These are phyloP conservation scores for Yarrowia keelungensis DNA, from an alignment of 805 yeast genomes.

Conservation along the genomic window DNA sequence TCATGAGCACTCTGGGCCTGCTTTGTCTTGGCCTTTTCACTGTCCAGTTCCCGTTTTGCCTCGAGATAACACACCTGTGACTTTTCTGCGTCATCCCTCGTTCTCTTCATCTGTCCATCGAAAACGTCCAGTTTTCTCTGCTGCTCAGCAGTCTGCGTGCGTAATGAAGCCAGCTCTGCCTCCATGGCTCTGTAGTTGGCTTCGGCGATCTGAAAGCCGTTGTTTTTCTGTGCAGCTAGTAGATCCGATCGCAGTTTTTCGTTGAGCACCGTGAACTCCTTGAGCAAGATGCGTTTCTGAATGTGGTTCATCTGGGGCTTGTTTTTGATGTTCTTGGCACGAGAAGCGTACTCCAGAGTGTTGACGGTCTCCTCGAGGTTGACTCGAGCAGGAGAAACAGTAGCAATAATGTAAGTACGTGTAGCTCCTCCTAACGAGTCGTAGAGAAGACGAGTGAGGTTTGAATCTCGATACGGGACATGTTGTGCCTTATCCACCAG, in stretches of 20 bases:
- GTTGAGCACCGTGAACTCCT: conserved; percentile 62
- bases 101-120: conserved; percentile 56
- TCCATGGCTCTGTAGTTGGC: conserved; percentile 56
- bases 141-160: conserved; percentile 59
- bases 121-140: conserved; percentile 56
- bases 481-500: conserved; percentile 69
- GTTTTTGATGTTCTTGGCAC: conserved; percentile 81
- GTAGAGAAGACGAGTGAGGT: conserved; percentile 76
- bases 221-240: conserved; percentile 66
- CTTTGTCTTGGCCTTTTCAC: conserved; percentile 6
- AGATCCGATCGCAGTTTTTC: conserved; percentile 66
- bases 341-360: conserved; percentile 84
- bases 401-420: conserved; percentile 85
- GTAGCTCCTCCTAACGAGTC: conserved; percentile 90
- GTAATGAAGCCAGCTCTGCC: conserved; percentile 59
- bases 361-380: conserved; percentile 84
- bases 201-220: conserved; percentile 68
- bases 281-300: conserved; percentile 61
- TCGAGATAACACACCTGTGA: conserved; percentile 39
- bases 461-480: conserved; percentile 87
- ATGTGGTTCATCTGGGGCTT: conserved; percentile 62
- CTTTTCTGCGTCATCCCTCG: conserved; percentile 48
- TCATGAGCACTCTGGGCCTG: conserved; percentile 31
- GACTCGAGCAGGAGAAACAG: conserved; percentile 80
- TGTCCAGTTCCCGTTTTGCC: conserved; percentile 28